phyloP scores from a whole-genome alignment of 163 green algal genomes.

The Trebouxia gelatinosa region DNA sequence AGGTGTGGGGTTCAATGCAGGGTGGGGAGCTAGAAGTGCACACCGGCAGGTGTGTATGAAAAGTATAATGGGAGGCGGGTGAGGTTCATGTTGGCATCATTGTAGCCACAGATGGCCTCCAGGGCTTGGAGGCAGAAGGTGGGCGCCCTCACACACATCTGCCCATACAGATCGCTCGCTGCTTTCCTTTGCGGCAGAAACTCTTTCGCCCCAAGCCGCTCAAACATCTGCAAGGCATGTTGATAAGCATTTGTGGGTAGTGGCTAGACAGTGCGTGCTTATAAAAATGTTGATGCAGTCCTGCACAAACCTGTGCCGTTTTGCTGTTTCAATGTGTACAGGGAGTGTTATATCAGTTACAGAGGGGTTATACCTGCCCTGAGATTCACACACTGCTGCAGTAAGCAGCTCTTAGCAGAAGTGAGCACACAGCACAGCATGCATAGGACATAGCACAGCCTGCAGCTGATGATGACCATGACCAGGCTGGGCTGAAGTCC shows the following conservation, averaged over 20 bases:
- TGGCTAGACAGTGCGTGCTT: too few relatives aligned
- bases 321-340: too few relatives aligned
- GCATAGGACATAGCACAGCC: too few relatives aligned
- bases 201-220: conserved; percentile 56
- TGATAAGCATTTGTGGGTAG: background rate
- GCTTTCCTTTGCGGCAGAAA: conserved; percentile 54
- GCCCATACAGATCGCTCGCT: conserved; percentile 33
- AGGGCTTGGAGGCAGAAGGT: conserved; percentile 56
- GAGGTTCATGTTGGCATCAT: conserved; percentile 58
- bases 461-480: too few relatives aligned
- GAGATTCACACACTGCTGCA: too few relatives aligned
- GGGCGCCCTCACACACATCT: conserved; percentile 52
- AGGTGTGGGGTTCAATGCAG: background rate
- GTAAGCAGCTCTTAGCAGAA: too few relatives aligned
- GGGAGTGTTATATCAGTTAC: too few relatives aligned
- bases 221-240: conserved; percentile 64
- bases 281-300: too few relatives aligned
- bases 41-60: conserved; percentile 57
- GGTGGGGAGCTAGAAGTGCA: background rate
- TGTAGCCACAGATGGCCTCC: conserved; percentile 55
- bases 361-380: too few relatives aligned
- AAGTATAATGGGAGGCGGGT: conserved; percentile 60
- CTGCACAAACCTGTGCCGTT: too few relatives aligned
- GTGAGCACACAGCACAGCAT: too few relatives aligned
- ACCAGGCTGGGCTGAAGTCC: too few relatives aligned